phyloP scores from a whole-genome alignment of 495 filamentous ascomycete species.

The Halenospora varia region DNA sequence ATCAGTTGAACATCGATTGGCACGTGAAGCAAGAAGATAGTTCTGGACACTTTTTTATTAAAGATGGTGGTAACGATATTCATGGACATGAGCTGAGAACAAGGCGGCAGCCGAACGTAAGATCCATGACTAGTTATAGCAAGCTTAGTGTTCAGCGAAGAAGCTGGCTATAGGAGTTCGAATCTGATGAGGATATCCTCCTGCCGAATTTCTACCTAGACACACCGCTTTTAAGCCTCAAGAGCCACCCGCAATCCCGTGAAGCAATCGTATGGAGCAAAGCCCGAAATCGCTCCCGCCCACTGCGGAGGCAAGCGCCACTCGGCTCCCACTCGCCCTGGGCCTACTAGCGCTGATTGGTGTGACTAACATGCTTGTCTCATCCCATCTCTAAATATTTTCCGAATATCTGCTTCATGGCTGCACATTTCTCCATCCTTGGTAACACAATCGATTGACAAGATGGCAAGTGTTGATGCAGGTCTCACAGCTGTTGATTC shows the following conservation, averaged over 20 bases:
- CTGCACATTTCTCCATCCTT: no score
- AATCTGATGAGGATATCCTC: no score
- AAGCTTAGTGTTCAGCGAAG: constrained; percentile 9
- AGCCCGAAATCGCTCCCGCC: no score
- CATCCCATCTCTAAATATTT: no score
- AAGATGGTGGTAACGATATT: constrained; percentile 1
- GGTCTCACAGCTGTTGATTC: constrained; percentile 3
- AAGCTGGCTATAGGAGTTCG: constrained; percentile 12
- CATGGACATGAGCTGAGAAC: constrained; percentile 3
- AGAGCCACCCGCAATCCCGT: not conserved
- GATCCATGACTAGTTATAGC: constrained; percentile 14
- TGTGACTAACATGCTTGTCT: no score
- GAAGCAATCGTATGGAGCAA: no score
- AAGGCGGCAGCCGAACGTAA: constrained; percentile 1
- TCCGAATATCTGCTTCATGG: no score
- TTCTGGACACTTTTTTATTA: constrained; percentile 15
- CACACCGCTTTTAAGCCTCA: not conserved
- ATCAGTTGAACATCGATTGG: constrained; percentile 56
- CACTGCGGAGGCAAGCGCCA: no score
- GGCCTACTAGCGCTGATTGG: no score
- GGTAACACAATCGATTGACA: no score
- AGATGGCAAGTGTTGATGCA: constrained; percentile 11
- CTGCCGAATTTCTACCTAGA: no score
- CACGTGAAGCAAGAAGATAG: constrained; percentile 42
- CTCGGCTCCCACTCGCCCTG: no score